Conservation (phyloP, 495 filamentous ascomycete species). For the Penicillium manginii region DNA sequence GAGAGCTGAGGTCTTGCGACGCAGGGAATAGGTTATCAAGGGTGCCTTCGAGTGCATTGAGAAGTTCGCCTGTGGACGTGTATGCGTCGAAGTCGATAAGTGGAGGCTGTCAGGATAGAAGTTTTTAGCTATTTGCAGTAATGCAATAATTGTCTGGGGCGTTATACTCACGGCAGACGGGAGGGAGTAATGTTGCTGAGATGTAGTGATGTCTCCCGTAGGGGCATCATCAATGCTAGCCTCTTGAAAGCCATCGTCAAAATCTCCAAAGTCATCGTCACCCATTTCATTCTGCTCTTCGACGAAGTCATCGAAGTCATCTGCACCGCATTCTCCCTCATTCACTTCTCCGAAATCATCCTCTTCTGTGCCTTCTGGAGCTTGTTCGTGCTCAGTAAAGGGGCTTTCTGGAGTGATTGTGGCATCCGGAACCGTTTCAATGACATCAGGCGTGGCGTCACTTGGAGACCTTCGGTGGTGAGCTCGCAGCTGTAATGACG, state of each 20-base stretch:
- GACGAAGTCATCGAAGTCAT: constrained; percentile 97
- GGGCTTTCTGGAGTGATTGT: constrained; percentile 41
- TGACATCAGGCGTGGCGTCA: constrained; percentile 53
- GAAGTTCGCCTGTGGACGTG: constrained; percentile 53
- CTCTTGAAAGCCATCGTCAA: constrained; percentile 83
- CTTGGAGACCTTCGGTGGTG: constrained; percentile 47
- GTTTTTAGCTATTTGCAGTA: background rate
- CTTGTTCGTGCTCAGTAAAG: constrained; percentile 24
- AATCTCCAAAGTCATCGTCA: constrained; percentile 83
- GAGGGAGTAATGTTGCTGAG: constrained; percentile 48
- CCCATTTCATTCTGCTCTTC: constrained; percentile 70
- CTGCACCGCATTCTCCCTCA: constrained; percentile 45
- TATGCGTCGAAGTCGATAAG: constrained; percentile 74
- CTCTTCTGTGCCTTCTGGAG: constrained; percentile 23
- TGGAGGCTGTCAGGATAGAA: constrained; percentile 55
- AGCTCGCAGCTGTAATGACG: constrained; percentile 40
- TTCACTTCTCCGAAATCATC: constrained; percentile 37
- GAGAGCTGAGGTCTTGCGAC: constrained; percentile 43
- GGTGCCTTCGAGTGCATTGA: constrained; percentile 48
- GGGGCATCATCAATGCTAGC: constrained; percentile 49
- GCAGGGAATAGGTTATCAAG: constrained; percentile 60
- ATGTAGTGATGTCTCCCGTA: constrained; percentile 17
- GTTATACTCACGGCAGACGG: constrained; percentile 54
- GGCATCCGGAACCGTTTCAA: constrained; percentile 47
- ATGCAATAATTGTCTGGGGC: background rate